phyloP scores from a whole-genome alignment of 176 grass and related monocot species.

The Eleusine indica region DNA sequence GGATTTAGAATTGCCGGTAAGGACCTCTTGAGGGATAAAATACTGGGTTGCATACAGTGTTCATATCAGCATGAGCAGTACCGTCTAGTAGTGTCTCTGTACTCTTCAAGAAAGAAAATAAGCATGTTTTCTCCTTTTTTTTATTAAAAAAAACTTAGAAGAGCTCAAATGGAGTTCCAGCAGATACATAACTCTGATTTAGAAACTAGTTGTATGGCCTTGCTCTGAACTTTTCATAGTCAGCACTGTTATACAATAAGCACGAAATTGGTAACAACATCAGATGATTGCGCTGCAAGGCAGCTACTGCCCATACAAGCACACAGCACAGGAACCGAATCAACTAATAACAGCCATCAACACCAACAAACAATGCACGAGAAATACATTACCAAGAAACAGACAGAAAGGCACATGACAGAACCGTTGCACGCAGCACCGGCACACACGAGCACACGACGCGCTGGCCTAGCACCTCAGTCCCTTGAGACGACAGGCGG shows the following conservation, averaged over 20 bases:
- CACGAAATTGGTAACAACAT: background rate
- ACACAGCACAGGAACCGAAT: no score
- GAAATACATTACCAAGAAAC: background rate
- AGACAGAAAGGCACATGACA: background rate
- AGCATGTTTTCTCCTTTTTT: background rate
- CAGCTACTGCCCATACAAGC: background rate
- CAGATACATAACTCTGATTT: background rate
- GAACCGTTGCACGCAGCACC: background rate
- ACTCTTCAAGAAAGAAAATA: background rate
- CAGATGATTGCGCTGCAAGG: background rate
- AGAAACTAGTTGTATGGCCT: background rate
- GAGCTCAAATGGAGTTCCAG: background rate
- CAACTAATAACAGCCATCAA: background rate
- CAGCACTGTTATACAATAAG: background rate
- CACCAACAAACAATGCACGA: background rate
- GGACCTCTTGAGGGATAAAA: background rate
- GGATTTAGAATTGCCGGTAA: conserved; percentile 35
- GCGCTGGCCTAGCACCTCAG: conserved; percentile 9
- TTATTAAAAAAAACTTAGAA: background rate
- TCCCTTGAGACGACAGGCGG: conserved; percentile 41
- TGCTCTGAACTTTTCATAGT: background rate
- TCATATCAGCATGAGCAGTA: background rate
- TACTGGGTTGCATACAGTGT: background rate
- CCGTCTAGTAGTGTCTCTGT: background rate
- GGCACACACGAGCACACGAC: background rate